Evolutionary conservation across 768 basidiomycete genomes (phyloP), one percentile per base, ranked within the genome.

Genomic region (Fomitopsis pulvina): DNA sequence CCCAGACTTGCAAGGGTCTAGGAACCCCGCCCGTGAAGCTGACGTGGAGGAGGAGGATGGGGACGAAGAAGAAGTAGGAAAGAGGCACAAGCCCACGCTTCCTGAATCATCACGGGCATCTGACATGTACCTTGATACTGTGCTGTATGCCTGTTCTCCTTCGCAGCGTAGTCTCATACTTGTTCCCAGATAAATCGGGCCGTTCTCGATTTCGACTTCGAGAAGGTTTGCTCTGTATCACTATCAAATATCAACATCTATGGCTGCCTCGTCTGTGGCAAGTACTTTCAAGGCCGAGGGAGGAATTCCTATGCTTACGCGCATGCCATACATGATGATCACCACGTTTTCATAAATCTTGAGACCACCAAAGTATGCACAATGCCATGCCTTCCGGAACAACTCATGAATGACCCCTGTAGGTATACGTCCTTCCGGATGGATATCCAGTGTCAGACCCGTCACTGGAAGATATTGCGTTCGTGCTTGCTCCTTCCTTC

Each of bases 371-470:
- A 94, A 82, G 95, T 91, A 57, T 54, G 71, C 57, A 47, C 39
- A 41, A 51, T 41, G 52, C 51, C 50, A 40, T 47, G 46, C 52
- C 60, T 50, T 60, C 27, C 21, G n/a, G n/a, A 20, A 52, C 43
- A n/a, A 44, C 49, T 55, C 49, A 59, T 55, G n/a, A 46, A 20
- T 20, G 20, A 18, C 12, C 24, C 5, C 18, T 16, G 22, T 42
- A 97, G 92, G 94, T 98, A 54, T 98, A 93, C 65, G 88, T 99
- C 28, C 78, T 99, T 12, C 96, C 96, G 45, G 96, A 99, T 68
- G 92, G 93, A 29, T 99, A 99, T 69, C 86, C 74, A 22, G 96
- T 99, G 48, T 87, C 91, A 18, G 96, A 99, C 69, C 95, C 96
- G 27, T 97, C 95, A 16, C 72, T 99, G 52, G 87, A 93, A 65